A percentile compares a stretch with the other conserved stretches of the same genome.
Conservation (phyloP, 139 green algal genomes). For the Chlamydomonas incerta region DNA sequence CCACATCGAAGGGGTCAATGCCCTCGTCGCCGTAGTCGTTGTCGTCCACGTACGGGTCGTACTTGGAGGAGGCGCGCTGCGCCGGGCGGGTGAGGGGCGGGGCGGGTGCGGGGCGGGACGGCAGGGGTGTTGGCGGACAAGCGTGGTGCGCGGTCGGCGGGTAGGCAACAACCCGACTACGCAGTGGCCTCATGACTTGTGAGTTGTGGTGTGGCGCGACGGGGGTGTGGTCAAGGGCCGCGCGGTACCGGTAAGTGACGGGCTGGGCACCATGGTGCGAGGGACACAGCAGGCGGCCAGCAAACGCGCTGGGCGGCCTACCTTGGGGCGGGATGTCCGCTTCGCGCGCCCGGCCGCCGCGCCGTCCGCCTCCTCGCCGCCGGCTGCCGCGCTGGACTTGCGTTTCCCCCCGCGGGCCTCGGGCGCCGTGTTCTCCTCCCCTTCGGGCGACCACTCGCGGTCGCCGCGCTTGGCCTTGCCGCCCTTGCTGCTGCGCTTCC, state of each 20-base stretch:
- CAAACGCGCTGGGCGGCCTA: neutral
- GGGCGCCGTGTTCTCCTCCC: slow-evolving; percentile 17
- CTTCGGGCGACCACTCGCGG: neutral
- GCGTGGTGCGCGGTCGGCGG: too few relatives aligned
- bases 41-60: slow-evolving; percentile 32
- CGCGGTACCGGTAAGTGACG: too few relatives aligned
- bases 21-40: slow-evolving; percentile 14
- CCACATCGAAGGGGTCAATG: neutral
- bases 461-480: neutral
- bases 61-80: neutral
- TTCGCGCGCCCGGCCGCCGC: neutral
- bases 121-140: too few relatives aligned
- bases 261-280: too few relatives aligned
- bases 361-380: neutral
- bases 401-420: slow-evolving; percentile 4
- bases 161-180: too few relatives aligned
- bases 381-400: neutral
- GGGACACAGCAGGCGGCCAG: too few relatives aligned
- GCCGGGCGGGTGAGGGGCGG: too few relatives aligned
- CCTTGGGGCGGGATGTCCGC: neutral
- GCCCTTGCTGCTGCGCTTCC: slow-evolving; percentile 18
- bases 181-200: too few relatives aligned
- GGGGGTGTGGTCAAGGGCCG: too few relatives aligned
- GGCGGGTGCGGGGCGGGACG: too few relatives aligned
- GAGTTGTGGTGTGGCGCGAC: too few relatives aligned